phyloP scores from a whole-genome alignment of 768 basidiomycete genomes.

The Hortiboletus flavorubellus region DNA sequence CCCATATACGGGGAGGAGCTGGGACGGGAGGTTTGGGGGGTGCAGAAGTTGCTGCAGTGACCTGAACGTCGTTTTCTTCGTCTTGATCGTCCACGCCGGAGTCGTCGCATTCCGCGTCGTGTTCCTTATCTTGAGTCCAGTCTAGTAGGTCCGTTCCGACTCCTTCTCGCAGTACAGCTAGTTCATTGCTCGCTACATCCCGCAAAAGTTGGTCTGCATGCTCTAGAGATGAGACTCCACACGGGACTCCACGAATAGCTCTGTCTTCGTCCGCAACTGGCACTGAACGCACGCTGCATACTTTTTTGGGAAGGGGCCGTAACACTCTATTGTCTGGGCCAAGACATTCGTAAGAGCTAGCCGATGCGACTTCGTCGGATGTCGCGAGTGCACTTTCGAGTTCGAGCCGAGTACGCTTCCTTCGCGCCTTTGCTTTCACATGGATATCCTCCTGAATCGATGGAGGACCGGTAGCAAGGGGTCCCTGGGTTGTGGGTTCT shows the following conservation, averaged over 20 bases:
- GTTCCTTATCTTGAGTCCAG: slow-evolving; percentile 26
- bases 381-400: slow-evolving; percentile 9
- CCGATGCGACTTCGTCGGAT: background rate
- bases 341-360: slow-evolving; percentile 5
- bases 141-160: slow-evolving; percentile 10
- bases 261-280: background rate
- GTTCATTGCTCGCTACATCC: slow-evolving; percentile 18
- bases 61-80: slow-evolving; percentile 13
- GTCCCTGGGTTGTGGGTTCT: background rate
- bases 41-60: slow-evolving; percentile 2
- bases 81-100: slow-evolving; percentile 5
- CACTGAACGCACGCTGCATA: background rate
- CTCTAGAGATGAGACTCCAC: slow-evolving; percentile 7
- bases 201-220: slow-evolving; percentile 17
- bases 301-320: slow-evolving; percentile 25
- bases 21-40: slow-evolving; percentile 21
- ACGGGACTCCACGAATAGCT: background rate
- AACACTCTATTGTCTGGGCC: slow-evolving; percentile 17
- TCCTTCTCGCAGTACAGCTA: slow-evolving; percentile 6
- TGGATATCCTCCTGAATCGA: background rate
- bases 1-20: slow-evolving; percentile 41
- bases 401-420: slow-evolving; percentile 21
- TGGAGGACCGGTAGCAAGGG: background rate
- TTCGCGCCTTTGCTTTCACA: background rate
- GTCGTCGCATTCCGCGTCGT: slow-evolving; percentile 14